Percentiles rank a stretch among this genome's conserved stretches.
phyloP scores from a whole-genome alignment of 177 flowering plant species.

The Vitis hybrid region DNA sequence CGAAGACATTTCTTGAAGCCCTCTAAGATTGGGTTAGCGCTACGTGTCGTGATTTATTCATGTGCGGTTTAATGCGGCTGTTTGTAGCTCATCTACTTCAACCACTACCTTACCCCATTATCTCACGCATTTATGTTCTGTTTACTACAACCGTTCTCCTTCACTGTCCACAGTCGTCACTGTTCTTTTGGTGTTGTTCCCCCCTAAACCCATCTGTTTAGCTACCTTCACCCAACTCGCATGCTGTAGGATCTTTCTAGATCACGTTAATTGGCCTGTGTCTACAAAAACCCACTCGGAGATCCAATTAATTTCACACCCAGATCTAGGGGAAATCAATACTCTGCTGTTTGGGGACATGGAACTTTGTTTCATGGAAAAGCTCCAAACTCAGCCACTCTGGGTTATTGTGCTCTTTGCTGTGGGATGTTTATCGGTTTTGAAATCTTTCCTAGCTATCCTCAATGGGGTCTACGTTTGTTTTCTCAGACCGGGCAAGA shows the following conservation, averaged over 20 bases:
- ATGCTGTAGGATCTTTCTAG: too few species aligned
- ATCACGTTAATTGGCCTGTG: too few species aligned
- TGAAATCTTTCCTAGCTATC: conserved; percentile 31
- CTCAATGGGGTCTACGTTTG: conserved; percentile 62
- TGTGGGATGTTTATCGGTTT: conserved; percentile 49
- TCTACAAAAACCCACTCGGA: too few species aligned
- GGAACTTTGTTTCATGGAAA: conserved; percentile 34
- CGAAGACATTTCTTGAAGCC: not conserved
- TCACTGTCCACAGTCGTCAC: too few species aligned
- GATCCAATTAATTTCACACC: too few species aligned
- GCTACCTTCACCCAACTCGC: too few species aligned
- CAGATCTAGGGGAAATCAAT: too few species aligned
- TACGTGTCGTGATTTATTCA: too few species aligned
- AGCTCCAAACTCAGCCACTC: conserved; percentile 47
- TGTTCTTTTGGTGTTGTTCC: too few species aligned
- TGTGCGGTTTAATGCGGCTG: conserved; percentile 20
- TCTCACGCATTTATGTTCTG: not conserved
- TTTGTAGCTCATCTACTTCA: conserved; percentile 48
- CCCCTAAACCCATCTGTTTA: too few species aligned
- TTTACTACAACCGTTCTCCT: too few species aligned
- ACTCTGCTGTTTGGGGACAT: conserved; percentile 12
- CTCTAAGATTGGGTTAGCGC: too few species aligned
- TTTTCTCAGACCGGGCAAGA: conserved; percentile 77
- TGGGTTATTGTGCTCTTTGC: conserved; percentile 47
- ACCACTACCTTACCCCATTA: conserved; percentile 12